Evolutionary conservation across 1,139 yeast genomes (phyloP).

Genomic region (Debaryomycetaceae sp.): DNA sequence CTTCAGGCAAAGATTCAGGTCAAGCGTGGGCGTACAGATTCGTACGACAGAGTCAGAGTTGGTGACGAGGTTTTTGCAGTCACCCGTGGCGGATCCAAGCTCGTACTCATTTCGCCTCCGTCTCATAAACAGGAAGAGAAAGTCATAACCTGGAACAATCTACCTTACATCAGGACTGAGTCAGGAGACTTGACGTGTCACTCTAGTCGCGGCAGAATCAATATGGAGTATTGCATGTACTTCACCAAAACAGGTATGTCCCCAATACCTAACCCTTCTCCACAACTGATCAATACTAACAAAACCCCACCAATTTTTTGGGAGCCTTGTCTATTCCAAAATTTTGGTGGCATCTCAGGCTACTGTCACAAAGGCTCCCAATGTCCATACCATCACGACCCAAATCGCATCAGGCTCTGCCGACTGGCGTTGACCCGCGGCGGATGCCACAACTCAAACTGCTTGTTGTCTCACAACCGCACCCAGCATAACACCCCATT

Average conservation of each 20-base stretch:
- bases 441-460: conserved; percentile 44
- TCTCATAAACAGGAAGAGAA: conserved; percentile 13
- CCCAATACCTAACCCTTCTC: conserved; percentile 5
- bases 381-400: conserved; percentile 57
- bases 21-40: conserved; percentile 25
- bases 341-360: no score
- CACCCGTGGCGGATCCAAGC: conserved; percentile 25
- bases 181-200: conserved; percentile 26
- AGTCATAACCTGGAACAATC: conserved; percentile 27
- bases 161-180: conserved; percentile 19
- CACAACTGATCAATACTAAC: conserved; percentile 14
- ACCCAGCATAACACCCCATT: conserved; percentile 62
- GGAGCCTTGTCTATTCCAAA: conserved; percentile 16
- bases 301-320: conserved; percentile 12
- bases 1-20: conserved; percentile 17
- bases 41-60: conserved; percentile 34
- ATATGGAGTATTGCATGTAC: conserved; percentile 32
- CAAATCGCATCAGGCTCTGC: conserved; percentile 51
- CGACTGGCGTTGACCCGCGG: conserved; percentile 39
- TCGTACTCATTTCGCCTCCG: conserved; percentile 26
- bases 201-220: conserved; percentile 13
- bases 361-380: conserved; percentile 47
- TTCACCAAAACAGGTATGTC: conserved; percentile 40
- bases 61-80: conserved; percentile 34
- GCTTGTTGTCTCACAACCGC: conserved; percentile 55